Conservation (phyloP, 2,329 filamentous ascomycete genomes). For the Talaromyces sp. region DNA sequence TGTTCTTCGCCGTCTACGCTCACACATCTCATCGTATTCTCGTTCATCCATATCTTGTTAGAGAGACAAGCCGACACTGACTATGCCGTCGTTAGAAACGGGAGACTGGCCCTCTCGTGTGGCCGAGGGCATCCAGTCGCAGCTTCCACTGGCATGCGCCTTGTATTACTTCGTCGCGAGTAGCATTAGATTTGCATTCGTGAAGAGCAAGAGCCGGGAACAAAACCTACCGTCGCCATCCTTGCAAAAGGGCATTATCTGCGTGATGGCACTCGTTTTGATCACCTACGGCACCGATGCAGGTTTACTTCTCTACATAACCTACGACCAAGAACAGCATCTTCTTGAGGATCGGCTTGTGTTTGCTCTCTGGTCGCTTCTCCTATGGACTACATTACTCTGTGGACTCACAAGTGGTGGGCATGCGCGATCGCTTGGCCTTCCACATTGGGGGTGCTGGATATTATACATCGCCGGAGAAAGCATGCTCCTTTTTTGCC, state of each 20-base stretch:
- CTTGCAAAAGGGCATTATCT: constrained; percentile 33
- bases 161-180: constrained; percentile 51
- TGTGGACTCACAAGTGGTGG: constrained; percentile 48
- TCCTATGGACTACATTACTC: constrained; percentile 60
- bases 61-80: background rate
- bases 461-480: constrained; percentile 55
- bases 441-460: constrained; percentile 61
- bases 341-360: constrained; percentile 6
- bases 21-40: background rate
- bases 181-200: constrained; percentile 50
- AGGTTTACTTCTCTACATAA: constrained; percentile 12
- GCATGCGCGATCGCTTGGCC: constrained; percentile 47
- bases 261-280: constrained; percentile 27
- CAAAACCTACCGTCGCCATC: constrained; percentile 31
- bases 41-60: background rate
- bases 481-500: constrained; percentile 19
- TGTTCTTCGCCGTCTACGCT: background rate
- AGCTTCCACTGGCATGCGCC: constrained; percentile 3
- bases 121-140: constrained; percentile 1
- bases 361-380: constrained; percentile 26
- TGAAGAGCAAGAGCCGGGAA: constrained; percentile 32
- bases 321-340: background rate
- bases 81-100: background rate
- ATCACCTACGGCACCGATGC: constrained; percentile 28
- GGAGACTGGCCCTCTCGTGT: constrained; percentile 1